Evolutionary conservation across 306 rosid genomes (phyloP), one percentile per base, ranked within the genome.

Genomic region (Medicago ruthenica): DNA sequence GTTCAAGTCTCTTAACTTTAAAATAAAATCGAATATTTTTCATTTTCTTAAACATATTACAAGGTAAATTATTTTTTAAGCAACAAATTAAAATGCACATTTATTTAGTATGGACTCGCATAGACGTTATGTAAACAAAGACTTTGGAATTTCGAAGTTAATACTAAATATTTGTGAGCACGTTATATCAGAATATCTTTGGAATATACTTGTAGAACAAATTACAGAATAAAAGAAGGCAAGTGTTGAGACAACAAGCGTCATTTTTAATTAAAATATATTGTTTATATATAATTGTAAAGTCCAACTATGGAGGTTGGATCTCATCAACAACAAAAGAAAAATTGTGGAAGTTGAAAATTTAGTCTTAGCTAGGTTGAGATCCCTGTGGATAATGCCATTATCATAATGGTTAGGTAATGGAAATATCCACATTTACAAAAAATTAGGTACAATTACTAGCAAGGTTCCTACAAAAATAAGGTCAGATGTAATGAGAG

Each of bases 141-240:
- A 51, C 12, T 16, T 51, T 51, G 5, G 21, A 45, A 13, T 45
- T 45, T 51, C 58, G 21, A 51, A 51, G 58, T 51, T 51, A 51
- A n/a, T n/a, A n/a, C 2, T 7, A 54, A 8, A 17, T 18, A 54
- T 8, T 7, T 53, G 34, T 55, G 31, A 18, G 15, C 61, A 55
- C 73, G 77, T 27, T 40, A 70, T 53, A n/a, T 53, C 21, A 7
- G 80, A 75, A 81, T 81, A 81, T 75, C 62, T 69, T 40, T 10
- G 18, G 81, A 51, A 81, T 81, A 81, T 81, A 31, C 81, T 21
- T 61, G 1, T 5, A 36, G 1, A 21, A n/a, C 10, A 15, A 67
- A 68, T 54, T 53, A 41, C 16, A 13, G 4, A 14, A 37, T 47
- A 64, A 37, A 27, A 18, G 13, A 55, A 37, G 57, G 57, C 10